Percentiles rank a stretch among this genome's conserved stretches.
Conservation (phyloP, 2,329 filamentous ascomycete genomes). For the Cytospora piceicola region DNA sequence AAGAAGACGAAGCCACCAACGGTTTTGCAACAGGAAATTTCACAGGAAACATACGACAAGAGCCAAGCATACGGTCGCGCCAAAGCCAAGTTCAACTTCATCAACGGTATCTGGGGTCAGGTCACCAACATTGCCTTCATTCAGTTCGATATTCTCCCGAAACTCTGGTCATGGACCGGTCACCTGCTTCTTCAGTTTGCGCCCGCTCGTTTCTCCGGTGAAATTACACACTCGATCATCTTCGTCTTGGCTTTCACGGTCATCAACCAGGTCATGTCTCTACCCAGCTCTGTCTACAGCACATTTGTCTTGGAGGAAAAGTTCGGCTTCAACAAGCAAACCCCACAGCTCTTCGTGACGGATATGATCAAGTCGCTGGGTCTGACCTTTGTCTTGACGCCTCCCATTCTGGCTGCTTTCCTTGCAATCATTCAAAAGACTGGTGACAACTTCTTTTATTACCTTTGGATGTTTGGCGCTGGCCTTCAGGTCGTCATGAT, state of each 20-base stretch:
- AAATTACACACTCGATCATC: conserved; percentile 90
- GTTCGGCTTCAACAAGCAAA: conserved; percentile 99
- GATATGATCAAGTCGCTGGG: conserved; percentile 92
- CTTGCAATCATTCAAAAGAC: conserved; percentile 93
- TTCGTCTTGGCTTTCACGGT: conserved; percentile 89
- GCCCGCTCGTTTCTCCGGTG: conserved; percentile 80
- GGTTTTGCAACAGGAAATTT: conserved; percentile 85
- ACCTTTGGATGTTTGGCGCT: conserved; percentile 92
- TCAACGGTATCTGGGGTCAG: conserved; percentile 82
- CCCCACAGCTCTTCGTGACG: conserved; percentile 80
- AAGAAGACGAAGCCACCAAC: conserved; percentile 79
- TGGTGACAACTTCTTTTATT: conserved; percentile 95
- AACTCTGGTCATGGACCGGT: conserved; percentile 85
- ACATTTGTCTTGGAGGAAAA: conserved; percentile 96
- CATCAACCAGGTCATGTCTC: conserved; percentile 75
- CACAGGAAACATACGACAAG: conserved; percentile 90
- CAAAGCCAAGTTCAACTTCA: conserved; percentile 87
- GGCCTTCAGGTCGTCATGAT: conserved; percentile 92
- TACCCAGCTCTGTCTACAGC: conserved; percentile 87
- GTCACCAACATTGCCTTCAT: conserved; percentile 88
- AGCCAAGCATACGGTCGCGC: conserved; percentile 93
- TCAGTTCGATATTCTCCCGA: conserved; percentile 87
- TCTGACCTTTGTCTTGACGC: conserved; percentile 76
- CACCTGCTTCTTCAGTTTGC: conserved; percentile 73
- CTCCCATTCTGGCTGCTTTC: conserved; percentile 89